Evolutionary conservation across 345 rosid species (phyloP).

Genomic region (Populus davidiana): DNA sequence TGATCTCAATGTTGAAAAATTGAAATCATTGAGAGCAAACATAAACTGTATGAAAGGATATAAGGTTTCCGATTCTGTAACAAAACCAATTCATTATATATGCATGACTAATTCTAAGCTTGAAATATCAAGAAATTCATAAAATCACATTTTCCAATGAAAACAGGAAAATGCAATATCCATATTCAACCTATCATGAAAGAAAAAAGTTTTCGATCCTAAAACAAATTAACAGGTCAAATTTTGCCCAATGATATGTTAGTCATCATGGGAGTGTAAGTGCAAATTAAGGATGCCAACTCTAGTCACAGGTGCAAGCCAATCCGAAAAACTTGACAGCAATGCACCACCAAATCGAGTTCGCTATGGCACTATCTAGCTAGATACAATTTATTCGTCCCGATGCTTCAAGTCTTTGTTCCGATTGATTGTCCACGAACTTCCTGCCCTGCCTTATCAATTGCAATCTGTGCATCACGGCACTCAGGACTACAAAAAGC

Average conservation of each 20-base stretch:
- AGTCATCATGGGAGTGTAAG: neutral
- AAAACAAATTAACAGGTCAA: neutral
- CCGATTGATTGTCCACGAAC: slow-evolving; percentile 1
- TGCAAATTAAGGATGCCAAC: neutral
- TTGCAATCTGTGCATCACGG: slow-evolving; percentile 18
- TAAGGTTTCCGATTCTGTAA: neutral
- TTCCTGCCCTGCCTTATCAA: slow-evolving; percentile 18
- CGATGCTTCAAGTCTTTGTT: slow-evolving; percentile 1
- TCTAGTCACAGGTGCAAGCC: slow-evolving; percentile 22
- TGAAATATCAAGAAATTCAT: neutral
- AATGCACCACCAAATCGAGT: slow-evolving; percentile 9
- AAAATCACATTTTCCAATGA: neutral
- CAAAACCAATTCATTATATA: neutral
- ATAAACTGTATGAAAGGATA: neutral
- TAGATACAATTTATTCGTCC: neutral
- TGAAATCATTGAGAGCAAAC: neutral
- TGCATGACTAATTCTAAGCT: neutral
- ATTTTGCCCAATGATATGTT: slow-evolving; percentile 4
- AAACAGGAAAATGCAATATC: neutral
- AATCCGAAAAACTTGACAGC: slow-evolving; percentile 30
- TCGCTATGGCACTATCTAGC: neutral
- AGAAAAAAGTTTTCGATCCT: slow-evolving; percentile 7
- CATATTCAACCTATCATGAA: neutral
- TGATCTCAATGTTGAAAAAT: neutral
- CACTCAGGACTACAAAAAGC: slow-evolving; percentile 39